A percentile compares a stretch with the other conserved stretches of the same genome.
Conservation (phyloP, 2,329 filamentous ascomycete species). For the Fusarium nurragi region DNA sequence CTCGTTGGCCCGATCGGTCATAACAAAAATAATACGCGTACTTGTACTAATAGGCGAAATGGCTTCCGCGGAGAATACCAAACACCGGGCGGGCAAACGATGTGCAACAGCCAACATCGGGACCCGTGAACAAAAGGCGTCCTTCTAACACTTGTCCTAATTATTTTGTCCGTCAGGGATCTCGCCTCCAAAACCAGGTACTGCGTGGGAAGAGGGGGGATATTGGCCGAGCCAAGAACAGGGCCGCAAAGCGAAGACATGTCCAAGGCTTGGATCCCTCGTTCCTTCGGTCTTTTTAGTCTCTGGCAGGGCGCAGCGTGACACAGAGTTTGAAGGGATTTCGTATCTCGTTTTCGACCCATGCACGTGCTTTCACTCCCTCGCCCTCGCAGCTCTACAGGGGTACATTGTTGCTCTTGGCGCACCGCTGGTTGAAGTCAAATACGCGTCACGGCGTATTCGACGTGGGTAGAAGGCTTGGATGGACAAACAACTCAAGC, state of each 20-base stretch:
- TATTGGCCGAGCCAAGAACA: conserved; percentile 4
- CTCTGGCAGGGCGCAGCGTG: not conserved
- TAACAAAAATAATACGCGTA: conserved; percentile 25
- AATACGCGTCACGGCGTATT: conserved; percentile 12
- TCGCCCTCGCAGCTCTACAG: not conserved
- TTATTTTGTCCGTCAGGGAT: conserved; percentile 35
- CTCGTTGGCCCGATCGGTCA: not conserved
- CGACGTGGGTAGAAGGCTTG: not conserved
- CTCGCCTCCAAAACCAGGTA: conserved; percentile 1
- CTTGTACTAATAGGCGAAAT: not conserved
- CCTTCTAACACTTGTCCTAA: conserved; percentile 14
- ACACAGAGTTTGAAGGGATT: conserved; percentile 30
- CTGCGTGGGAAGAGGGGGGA: not conserved
- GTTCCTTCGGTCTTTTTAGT: not conserved
- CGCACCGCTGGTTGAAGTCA: not conserved
- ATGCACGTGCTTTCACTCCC: conserved; percentile 16
- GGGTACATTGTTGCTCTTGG: not conserved
- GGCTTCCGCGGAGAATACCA: conserved; percentile 17
- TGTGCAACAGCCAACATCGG: conserved; percentile 16
- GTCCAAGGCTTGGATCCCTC: conserved; percentile 13
- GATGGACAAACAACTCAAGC: not conserved
- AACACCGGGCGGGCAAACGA: conserved; percentile 18
- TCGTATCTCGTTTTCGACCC: conserved; percentile 42
- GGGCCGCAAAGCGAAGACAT: conserved; percentile 2
- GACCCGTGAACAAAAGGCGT: conserved; percentile 29